Evolutionary conservation across 108 stramenopile genomes (phyloP), one percentile per base, ranked within the genome.

Genomic region (Cyclostephanos invisitatus): DNA sequence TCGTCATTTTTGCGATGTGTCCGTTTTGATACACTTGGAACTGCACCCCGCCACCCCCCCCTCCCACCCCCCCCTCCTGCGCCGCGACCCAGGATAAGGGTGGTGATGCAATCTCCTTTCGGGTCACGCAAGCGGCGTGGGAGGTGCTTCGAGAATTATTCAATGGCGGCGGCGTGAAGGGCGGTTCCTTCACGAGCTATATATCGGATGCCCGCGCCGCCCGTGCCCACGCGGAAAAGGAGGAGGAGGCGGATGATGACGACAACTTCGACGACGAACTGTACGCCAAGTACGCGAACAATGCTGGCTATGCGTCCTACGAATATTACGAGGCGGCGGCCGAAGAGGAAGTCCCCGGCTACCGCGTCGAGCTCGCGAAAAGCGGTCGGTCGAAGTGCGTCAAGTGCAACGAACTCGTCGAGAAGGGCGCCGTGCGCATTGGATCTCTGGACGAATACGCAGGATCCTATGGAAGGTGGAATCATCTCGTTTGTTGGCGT

Each of bases 41-140:
- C 32, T 2, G 4, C 32, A 32, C 32, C 2, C 32, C 32, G 32
- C 4, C 32, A 32, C 32, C 32, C 4, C 32, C 32, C 22, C 24
- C 37, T 14, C 48, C 59, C 29, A 35, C 3, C 44, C 14, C 44
- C 15, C 44, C 0, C 44, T 3, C 44, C 14, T 14, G 44, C 44
- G 44, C 44, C 44, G 15, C 44, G 44, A 1, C 57, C 8, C 80
- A 81, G 57, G 86, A 87, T 75, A 87, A 87, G 75, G 86, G 86
- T 2, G 86, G 86, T 10, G 84, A 87, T 40, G 64, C 82, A n/a
- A 64, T 44, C 4, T 36, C 27, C 12, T 87, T 87, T 24, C 78
- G 84, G 9, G 40, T 48, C 15, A 64, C 84, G 7, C 78, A 77
- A 18, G 68, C 72, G 7, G 53, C 82, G 35, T 87, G 83, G 56